Evolutionary conservation across 73 alveolate genomes (phyloP).

Genomic region (Urostyla sp.): DNA sequence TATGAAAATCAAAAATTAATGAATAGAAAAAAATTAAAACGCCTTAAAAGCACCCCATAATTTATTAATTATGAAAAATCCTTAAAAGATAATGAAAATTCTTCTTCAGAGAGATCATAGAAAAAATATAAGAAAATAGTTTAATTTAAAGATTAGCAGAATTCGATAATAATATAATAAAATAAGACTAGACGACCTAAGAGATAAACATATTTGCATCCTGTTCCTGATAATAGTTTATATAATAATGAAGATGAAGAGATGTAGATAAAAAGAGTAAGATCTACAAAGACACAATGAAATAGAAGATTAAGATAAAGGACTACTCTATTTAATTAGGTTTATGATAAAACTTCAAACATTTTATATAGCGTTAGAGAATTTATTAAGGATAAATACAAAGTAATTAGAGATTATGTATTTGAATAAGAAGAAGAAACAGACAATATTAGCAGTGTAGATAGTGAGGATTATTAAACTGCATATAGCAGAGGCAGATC

Average conservation of each 20-base stretch:
- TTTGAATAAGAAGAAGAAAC: no score
- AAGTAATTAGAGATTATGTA: no score
- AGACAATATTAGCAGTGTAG: no score
- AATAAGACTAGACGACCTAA: neutral
- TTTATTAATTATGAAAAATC: neutral
- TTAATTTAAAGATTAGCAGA: neutral
- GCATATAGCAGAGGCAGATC: neutral
- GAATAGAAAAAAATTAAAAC: no score
- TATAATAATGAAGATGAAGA: neutral
- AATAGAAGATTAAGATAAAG: no score
- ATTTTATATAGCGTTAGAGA: no score
- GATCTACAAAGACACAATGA: no score
- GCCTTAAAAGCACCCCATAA: no score
- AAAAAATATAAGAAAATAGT: neutral
- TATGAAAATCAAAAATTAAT: slow-evolving; percentile 8
- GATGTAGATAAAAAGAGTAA: neutral
- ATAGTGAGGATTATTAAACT: neutral
- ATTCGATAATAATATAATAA: neutral
- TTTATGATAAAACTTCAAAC: no score
- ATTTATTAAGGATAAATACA: no score
- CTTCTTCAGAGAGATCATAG: neutral
- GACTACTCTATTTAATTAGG: no score
- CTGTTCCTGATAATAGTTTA: neutral
- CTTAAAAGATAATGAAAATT: neutral
- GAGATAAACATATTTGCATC: no score